Base-by-base conservation (phyloP, 1,284 basidiomycete genomes). In the Rhodotorula glutinis region DNA sequence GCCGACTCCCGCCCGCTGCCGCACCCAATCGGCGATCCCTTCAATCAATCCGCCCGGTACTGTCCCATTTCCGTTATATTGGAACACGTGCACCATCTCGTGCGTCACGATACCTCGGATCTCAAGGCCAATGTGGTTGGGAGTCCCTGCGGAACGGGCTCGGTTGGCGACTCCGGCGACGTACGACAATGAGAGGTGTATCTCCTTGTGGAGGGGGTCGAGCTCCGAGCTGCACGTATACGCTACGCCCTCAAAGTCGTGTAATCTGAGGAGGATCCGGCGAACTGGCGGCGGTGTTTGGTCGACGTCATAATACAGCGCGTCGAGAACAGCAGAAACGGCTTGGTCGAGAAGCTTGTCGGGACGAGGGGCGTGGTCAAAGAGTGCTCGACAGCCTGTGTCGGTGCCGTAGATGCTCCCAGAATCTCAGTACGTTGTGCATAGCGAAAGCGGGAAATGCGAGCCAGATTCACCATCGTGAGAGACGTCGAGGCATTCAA, bases 11-110 rank as follows among this genome's bases (percentile, higher is more conserved):
- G 41, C 51, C 52, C 41, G 3, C 4, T 52, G 40, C 23, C 74
- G 25, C 10, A 75, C 60, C 74, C 74, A 75, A 43, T 75, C 74
- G 3, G 74, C 74, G 43, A 75, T 56, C 2, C 74, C 74, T 33
- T 75, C 74, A 17, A 73, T 67, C 1, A 73, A 47, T 1, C 73
- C 73, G 3, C 74, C 71, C 0, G 71, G 72, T 9, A 67, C 56
- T 3, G 60, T 65, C 3, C 66, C 65, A 0, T 38, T 0, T 2
- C 62, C 70, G 27, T 68, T 43, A 14, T 44, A 66, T 59, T 75
- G 73, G 4, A 75, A 65, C 0, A 46, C 67, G 21, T 75, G 73
- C 1, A 73, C 74, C n/a, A 75, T 52, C 59, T 69, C 74, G 41
- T 75, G 73, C 43, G 65, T 62, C 3, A 75, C 29, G 2, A 75